These are phyloP conservation scores for Persicaria tinctoria DNA, from an alignment of 148 eudicot genomes.

Conservation along the genomic window DNA sequence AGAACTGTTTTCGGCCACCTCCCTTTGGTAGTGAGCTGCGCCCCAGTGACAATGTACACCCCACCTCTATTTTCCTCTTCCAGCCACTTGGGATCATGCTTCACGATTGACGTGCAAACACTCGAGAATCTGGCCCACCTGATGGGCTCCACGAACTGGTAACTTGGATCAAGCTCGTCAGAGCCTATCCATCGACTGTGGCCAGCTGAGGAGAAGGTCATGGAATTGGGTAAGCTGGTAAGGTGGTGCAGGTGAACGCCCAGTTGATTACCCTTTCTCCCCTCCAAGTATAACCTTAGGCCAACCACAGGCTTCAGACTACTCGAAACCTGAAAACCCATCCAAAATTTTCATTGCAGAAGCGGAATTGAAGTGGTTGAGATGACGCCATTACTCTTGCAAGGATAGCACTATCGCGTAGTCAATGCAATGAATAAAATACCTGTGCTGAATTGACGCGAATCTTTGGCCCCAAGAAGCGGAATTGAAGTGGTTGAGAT, in stretches of 20 bases:
- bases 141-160: constrained; percentile 62
- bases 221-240: constrained; percentile 71
- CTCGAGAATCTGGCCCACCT: constrained; percentile 69
- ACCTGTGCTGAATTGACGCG: constrained; percentile 76
- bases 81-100: constrained; percentile 67
- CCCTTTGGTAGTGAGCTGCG: constrained; percentile 79
- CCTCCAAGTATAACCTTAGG: constrained; percentile 79
- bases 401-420: neutral
- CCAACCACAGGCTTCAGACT: constrained; percentile 68
- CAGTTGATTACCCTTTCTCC: constrained; percentile 68
- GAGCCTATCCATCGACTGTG: constrained; percentile 74
- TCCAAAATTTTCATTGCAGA: constrained; percentile 10
- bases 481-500: constrained; percentile 58
- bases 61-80: constrained; percentile 31
- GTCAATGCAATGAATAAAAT: constrained; percentile 1
- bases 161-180: constrained; percentile 43
- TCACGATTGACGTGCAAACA: constrained; percentile 63
- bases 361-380: constrained; percentile 58
- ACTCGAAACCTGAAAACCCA: constrained; percentile 52
- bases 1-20: constrained; percentile 77
- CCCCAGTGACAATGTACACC: constrained; percentile 84
- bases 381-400: constrained; percentile 29
- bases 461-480: constrained; percentile 71
- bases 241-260: constrained; percentile 88
- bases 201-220: constrained; percentile 31